Evolutionary conservation across 345 rosid species (phyloP), one percentile per base, ranked within the genome.

Genomic region (Acer saccharum): DNA sequence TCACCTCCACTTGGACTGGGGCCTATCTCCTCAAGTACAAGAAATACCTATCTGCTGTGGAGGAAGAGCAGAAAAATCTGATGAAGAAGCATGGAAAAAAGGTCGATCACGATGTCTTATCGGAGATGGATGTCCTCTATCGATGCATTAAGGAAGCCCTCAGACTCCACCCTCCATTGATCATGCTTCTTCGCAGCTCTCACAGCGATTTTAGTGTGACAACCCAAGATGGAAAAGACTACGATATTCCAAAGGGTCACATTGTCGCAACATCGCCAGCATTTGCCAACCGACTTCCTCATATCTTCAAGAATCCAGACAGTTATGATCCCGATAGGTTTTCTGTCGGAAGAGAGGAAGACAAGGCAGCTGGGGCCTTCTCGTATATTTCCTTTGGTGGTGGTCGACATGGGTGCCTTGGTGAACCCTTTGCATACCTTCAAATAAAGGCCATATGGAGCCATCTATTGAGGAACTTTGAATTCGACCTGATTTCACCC

Each of bases 391-490:
- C 99, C 1, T 96, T 96, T 16, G 99, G 99, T 64, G 99, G 98
- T 63, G 99, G 99, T 71, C 84, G 99, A 85, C 98, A 96, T 17
- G 99, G 99, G 12, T 96, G 98, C 78, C 97, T 96, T 6, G 98
- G 98, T 1, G 99, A 96, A 83, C 98, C 98, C 1, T 96, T 96
- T 82, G 99, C 99, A 55, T 94, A 94, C 87, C 83, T 96, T 78
- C 99, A 96, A 89, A 96, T 96, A 81, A 96, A 94, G 86, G 99
- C 99, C 27, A 90, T 96, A 84, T 96, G 99, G 99, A 92, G 94
- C 84, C 98, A 94, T 85, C 77, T 96, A 84, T 80, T 96, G 78
- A 87, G 99, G 86, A 96, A 94, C 84, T 96, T 96, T 55, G 98
- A 94, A 70, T 57, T 96, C 41, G 97, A 96, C 25, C 25, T 23